Evolutionary conservation across 1,284 basidiomycete genomes (phyloP), one percentile per base, ranked within the genome.

Genomic region (Ganoderma sinense): DNA sequence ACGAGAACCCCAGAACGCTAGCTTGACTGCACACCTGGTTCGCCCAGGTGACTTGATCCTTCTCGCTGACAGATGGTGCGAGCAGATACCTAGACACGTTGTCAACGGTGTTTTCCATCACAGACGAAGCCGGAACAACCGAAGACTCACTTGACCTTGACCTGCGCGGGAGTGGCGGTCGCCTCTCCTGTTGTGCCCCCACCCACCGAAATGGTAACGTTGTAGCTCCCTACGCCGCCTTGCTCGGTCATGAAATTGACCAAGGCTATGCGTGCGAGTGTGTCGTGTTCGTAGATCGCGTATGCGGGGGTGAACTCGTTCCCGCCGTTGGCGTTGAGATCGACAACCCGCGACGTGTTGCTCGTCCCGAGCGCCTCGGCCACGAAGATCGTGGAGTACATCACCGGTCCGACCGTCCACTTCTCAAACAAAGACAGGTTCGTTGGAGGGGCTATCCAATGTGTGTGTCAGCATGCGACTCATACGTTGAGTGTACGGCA

Each of bases 41-140:
- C 18, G 87, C 89, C 92, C 93, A 95, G 0, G 89, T 92, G 73
- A 93, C 89, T 78, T 92, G 90, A 65, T 84, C 84, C 76, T 91
- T 93, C 73, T 89, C 86, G 4, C 86, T 81, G 0, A 93, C 89
- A 0, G 80, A 87, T 0, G 80, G 76, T 5, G 90, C 86, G 2
- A 78, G 75, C 16, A 92, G 82, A 74, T 89, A 88, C 74, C 86
- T 88, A 51, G 75, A 58, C n/a, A 2, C 51, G 40, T 60, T 20
- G 33, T 39, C 20, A 60, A 23, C 48, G 4, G 11, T 26, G 8
- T 4, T 13, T 26, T 8, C 18, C 20, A 20, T 5, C 3, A 64
- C 7, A 67, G 11, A 7, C n/a, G 2, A n/a, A n/a, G 2, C 7
- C 8, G 26, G 10, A 2, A 64, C 33, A 41, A 31, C 56, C n/a